Evolutionary conservation across 805 yeast species (phyloP).

Genomic region (Teunomyces funiuensis): DNA sequence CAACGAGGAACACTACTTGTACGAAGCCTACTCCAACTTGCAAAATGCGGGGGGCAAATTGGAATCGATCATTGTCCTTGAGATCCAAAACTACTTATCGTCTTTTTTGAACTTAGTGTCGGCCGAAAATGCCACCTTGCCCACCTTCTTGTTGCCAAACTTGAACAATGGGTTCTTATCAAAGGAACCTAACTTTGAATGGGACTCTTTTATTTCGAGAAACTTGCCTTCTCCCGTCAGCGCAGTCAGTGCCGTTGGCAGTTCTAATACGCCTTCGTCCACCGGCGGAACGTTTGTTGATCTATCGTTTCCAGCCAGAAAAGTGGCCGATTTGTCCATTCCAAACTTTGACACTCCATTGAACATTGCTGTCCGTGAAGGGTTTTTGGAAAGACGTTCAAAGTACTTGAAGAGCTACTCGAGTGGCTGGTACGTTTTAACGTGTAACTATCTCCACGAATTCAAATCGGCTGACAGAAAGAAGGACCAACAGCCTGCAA

Average conservation of each 20-base stretch:
- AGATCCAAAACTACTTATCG: conserved; percentile 78
- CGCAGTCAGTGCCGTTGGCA: conserved; percentile 27
- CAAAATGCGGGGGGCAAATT: conserved; percentile 86
- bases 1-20: conserved; percentile 79
- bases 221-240: conserved; percentile 47
- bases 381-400: conserved; percentile 84
- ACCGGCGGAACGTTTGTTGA: conserved; percentile 42
- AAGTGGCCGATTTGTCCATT: conserved; percentile 54
- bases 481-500: conserved; percentile 76
- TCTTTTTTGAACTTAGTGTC: conserved; percentile 70
- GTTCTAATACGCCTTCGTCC: conserved; percentile 21
- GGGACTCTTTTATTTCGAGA: conserved; percentile 78
- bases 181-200: conserved; percentile 79
- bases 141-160: conserved; percentile 63
- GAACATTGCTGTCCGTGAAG: conserved; percentile 64
- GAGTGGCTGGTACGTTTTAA: conserved; percentile 85
- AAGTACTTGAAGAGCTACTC: conserved; percentile 91
- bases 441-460: conserved; percentile 87
- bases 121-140: conserved; percentile 70
- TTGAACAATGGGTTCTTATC: conserved; percentile 63
- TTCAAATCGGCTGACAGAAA: conserved; percentile 80
- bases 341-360: conserved; percentile 69
- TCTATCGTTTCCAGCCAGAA: conserved; percentile 37
- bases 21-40: conserved; percentile 84
- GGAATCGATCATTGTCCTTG: conserved; percentile 81